Evolutionary conservation across 352 stramenopile species (phyloP), one percentile per base, ranked within the genome.

Genomic region (Pythium aphanidermatum): DNA sequence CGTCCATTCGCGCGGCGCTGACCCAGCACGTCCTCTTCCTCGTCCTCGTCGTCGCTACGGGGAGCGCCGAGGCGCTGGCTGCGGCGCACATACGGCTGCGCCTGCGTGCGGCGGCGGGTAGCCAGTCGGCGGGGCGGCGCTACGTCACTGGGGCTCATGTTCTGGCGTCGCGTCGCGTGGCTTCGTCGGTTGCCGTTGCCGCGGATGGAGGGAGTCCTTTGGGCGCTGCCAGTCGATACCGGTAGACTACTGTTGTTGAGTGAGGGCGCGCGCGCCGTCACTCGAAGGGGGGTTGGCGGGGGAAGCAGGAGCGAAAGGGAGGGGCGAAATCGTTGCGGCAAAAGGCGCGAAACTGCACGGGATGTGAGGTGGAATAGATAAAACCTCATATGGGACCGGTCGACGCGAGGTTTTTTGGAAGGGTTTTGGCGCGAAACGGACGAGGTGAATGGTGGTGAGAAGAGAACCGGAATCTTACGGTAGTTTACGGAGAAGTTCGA

Each of bases 61-160:
- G 61, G 63, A 5, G 49, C 48, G 43, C 50, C 44, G 69, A 86
- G 16, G 54, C 71, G 25, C 69, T 65, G 2, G 50, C 62, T 41
- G 57, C 61, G 4, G 68, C 72, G 34, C 58, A 63, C 51, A 37
- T 66, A 66, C 5, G 58, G 58, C 46, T 59, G 48, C 28, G 55
- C 44, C 19, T 42, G 25, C 4, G 42, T 37, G 40, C 54, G 46
- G 26, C 32, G 26, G 21, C 42, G 37, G 39, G 55, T 48, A 19
- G 42, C 26, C 3, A 26, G 28, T 9, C 24, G 35, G 29, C 43
- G 28, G 42, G 21, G 42, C 42, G 28, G 2, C 20, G 46, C 40
- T 21, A 55, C 44, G 39, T 63, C 55, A 14, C 45, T 32, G 28
- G 21, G 29, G 52, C 52, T 62, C 54, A 61, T 65, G 24, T 2